Base-by-base conservation (phyloP, 2,329 filamentous ascomycete genomes). In the Exutisphaerella laricina region DNA sequence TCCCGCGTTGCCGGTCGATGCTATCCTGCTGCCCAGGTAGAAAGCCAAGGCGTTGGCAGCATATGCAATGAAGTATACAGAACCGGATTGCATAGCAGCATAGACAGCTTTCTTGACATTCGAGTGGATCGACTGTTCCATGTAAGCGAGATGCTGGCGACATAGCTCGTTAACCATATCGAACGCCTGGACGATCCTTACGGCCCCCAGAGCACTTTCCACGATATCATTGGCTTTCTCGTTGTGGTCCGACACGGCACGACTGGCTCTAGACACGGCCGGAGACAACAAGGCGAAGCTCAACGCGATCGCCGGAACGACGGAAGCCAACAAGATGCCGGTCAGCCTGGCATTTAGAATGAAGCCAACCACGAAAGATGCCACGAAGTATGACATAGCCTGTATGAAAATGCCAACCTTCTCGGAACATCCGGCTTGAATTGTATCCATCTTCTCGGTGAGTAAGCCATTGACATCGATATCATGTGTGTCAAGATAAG, bases 401-500 rank as follows among this genome's bases (percentile, higher is more conserved):
- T 68, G 61, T 8, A 72, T 62, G 53, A 71, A 71, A 16, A 72
- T 62, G 25, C 69, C 69, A 12, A 69, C 66, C 41, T 72, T 72
- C 43, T 72, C 69, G 1, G 69, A 70, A 14, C 66, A 69, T 4
- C 69, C 69, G 6, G 68, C 61, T 43, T 71, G 67, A 16, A 43
- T 39, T 14, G 23, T 43, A 20, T 37, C 34, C 28, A 43, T 38
- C 48, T 70, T 70, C 32, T 69, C 68, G 5, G 67, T 70, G 4
- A 71, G 57, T 18, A 69, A 61, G 10, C 60, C 63, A 12, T 70
- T 68, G 54, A 75, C 68, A 55, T 76, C 72, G 14, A 72, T 67
- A 26, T 70, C 66, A 46, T 70, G 62, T 9, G 68, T 67, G 45
- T 77, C 73, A 47, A 74, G 72, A 52, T 72, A 77, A 8, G 70